Conservation (phyloP, 2,329 filamentous ascomycete species). For the Ambrosiella beaveri region DNA sequence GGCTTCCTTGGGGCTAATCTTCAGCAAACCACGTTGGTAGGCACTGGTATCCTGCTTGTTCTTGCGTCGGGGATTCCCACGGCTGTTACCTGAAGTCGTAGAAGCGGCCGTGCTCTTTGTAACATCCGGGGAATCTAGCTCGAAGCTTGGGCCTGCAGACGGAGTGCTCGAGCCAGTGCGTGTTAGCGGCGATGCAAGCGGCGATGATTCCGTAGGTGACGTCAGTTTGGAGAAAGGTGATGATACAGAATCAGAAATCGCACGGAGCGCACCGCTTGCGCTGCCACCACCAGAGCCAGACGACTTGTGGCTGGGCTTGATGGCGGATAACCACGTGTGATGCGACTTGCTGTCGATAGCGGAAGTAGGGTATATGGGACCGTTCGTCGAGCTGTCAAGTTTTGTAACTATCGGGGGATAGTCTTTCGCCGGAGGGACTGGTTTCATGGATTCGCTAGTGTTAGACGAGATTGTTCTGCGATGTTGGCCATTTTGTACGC, state of each 20-base stretch:
- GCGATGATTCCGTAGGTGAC: constrained; percentile 31
- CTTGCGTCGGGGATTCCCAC: constrained; percentile 37
- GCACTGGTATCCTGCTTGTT: constrained; percentile 91
- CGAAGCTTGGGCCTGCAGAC: constrained; percentile 51
- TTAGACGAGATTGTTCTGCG: constrained; percentile 44
- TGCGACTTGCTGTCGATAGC: constrained; percentile 28
- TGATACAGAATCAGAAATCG: constrained; percentile 52
- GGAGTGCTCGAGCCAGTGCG: constrained; percentile 61
- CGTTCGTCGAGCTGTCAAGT: constrained; percentile 31
- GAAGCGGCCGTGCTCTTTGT: constrained; percentile 32
- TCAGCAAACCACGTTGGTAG: constrained; percentile 71
- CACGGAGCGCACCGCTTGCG: constrained; percentile 50
- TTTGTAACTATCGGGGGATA: constrained; percentile 41
- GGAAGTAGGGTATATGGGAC: constrained; percentile 28
- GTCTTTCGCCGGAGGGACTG: constrained; percentile 36
- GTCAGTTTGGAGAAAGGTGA: constrained; percentile 29
- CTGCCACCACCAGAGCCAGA: constrained; percentile 19
- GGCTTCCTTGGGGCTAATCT: constrained; percentile 65
- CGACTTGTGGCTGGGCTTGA: constrained; percentile 27
- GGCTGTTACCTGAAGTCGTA: constrained; percentile 31
- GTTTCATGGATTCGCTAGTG: constrained; percentile 37
- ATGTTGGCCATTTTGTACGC: constrained; percentile 27
- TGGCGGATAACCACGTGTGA: constrained; percentile 37
- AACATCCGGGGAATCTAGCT: constrained; percentile 56
- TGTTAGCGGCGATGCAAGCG: constrained; percentile 41